Evolutionary conservation across 306 rosid species (phyloP), one percentile per base, ranked within the genome.

Genomic region (Pueraria montana): DNA sequence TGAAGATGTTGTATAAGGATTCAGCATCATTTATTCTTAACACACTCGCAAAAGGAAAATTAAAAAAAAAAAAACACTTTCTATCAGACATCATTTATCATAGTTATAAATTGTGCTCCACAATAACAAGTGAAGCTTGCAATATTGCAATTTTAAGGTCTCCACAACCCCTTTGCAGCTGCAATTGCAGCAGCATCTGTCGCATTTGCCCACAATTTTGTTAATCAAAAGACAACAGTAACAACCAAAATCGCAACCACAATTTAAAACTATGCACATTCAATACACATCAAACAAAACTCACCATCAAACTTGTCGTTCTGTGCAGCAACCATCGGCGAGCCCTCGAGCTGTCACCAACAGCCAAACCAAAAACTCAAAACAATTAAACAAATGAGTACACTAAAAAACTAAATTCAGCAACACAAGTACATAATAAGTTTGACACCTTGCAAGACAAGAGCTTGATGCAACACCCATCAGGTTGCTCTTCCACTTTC

Each of bases 271-370:
- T 34, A 8, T 11, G 6, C 21, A 11, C 56, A 75, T 27, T 36
- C 13, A 9, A 46, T 5, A 78, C 30, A 24, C 26, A 79, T 43
- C 49, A 69, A 34, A 27, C 45, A 40, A 70, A 59, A 23, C 91
- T 89, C 80, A 93, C 99, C 97, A 32, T 92, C 92, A 80, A 96
- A 96, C 79, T 96, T 96, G 81, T 92, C 97, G 64, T 96, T 96
- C 89, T 96, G 99, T 8, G 94, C 91, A 52, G 90, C 97, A 21
- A 94, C 92, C 6, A 92, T 87, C 0, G 98, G 97, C 5, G 98
- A 96, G 8, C 98, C 99, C 84, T 96, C 97, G 0, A 93, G 96
- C 98, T 95, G 91, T 59, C 72, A 53, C 36, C 80, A 26, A 30
- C 3, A 21, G 30, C 32, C 10, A 72, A 53, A 89, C 62, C 10